Evolutionary conservation across 257 asterid species (phyloP), one percentile per base, ranked within the genome.

Genomic region (Verbascum thapsus): DNA sequence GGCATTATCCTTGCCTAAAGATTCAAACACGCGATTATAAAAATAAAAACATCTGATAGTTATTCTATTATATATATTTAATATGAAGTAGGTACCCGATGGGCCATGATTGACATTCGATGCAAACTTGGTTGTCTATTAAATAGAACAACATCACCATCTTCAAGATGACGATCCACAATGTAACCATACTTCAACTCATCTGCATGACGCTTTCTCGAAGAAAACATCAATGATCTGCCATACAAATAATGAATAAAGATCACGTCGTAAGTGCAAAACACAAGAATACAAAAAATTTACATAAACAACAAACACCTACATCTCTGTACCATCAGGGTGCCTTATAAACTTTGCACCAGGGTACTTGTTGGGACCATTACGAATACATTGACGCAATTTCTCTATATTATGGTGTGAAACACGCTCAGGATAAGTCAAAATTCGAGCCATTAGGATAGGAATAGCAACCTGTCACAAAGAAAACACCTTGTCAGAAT

Each of bases 1-100:
- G 99, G 99, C 99, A 92, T 92, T 81, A 92, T 87, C 88, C 91
- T 87, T 71, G 99, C 99, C 99, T 92, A 64, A 58, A 79, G 54
- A 70, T 44, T 60, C 60, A 76, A 40, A 71, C 32, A 62, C 17
- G 44, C 8, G 41, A 57, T 55, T 54, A 72, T 71, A 51, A 42
- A 56, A 62, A 58, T 55, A 55, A 47, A 59, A 26, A 66, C 41
- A 63, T 51, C 58, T 26, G 20, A 51, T 17, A 6, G 35, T 13
- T 38, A 47, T 45, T 57, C 20, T 22, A 49, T 52, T 44, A 12
- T 17, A 54, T 37, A 13, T 54, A 32, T 51, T 68, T 49, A 30
- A 59, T 49, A 50, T 56, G 55, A 58, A 43, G 61, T 58, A 64
- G 43, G 72, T 76, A 92, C 99, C 92, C 91, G 81, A 67, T 89